phyloP scores from a whole-genome alignment of 176 grass and related monocot species.

The Oryza australiensis region DNA sequence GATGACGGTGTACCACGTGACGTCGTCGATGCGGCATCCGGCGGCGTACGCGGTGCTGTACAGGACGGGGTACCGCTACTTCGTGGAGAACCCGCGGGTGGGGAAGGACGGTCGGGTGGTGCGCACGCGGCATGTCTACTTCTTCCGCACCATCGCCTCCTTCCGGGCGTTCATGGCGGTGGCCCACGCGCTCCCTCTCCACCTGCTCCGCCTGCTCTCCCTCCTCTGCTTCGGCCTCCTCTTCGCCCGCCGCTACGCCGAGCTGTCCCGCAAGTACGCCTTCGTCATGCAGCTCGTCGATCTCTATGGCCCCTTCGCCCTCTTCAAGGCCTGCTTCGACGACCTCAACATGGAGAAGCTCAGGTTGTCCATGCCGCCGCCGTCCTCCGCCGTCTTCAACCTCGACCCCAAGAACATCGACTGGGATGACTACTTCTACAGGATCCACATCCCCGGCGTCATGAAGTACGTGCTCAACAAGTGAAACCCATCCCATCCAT shows the following conservation, averaged over 20 bases:
- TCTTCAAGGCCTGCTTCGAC: conserved; percentile 69
- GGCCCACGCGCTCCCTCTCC: conserved; percentile 57
- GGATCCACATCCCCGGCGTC: conserved; percentile 54
- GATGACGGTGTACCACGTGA: conserved; percentile 57
- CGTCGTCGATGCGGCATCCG: conserved; percentile 70
- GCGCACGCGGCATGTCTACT: conserved; percentile 28
- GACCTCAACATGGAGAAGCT: conserved; percentile 45
- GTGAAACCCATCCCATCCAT: conserved; percentile 7
- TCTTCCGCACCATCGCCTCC: conserved; percentile 47
- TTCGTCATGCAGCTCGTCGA: conserved; percentile 67
- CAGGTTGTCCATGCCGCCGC: conserved; percentile 7
- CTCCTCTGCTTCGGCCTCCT: conserved; percentile 32
- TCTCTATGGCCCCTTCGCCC: conserved; percentile 59
- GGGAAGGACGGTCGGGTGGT: conserved; percentile 46
- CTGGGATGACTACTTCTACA: conserved; percentile 62
- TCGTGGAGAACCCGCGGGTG: conserved; percentile 56
- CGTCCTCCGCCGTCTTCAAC: conserved; percentile 3
- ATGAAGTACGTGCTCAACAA: conserved; percentile 52
- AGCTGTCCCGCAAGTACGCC: conserved; percentile 48
- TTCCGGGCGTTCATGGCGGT: conserved; percentile 69
- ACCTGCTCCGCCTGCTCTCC: conserved; percentile 46
- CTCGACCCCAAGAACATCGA: conserved; percentile 53
- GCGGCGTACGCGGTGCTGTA: conserved; percentile 52
- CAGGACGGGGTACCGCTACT: conserved; percentile 50
- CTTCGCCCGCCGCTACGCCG: conserved; percentile 14